These are phyloP conservation scores for Gossypioides kirkii DNA, from an alignment of 345 rosid genomes.

Conservation along the genomic window DNA sequence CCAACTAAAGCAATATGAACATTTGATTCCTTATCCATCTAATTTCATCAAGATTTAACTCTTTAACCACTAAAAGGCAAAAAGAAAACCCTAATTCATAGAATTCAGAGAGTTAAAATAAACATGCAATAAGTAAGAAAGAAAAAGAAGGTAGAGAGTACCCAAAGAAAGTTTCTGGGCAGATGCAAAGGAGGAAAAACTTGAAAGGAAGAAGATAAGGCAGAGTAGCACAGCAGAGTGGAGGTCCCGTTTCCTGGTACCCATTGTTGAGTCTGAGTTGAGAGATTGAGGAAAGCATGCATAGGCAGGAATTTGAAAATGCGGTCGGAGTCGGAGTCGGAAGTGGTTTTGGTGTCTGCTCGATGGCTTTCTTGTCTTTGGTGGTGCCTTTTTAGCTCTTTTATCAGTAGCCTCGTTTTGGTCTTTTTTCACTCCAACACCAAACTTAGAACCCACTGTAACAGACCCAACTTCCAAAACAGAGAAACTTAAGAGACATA, in stretches of 20 bases:
- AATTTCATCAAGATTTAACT: not conserved
- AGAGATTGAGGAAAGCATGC: not conserved
- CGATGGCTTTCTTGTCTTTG: conserved; percentile 52
- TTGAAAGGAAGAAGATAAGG: conserved; percentile 27
- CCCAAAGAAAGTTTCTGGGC: conserved; percentile 41
- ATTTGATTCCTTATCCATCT: not conserved
- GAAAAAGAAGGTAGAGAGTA: conserved; percentile 12
- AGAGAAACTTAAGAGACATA: not conserved
- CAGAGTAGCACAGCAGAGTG: conserved; percentile 25
- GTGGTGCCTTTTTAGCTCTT: conserved; percentile 52
- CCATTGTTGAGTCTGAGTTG: conserved; percentile 29
- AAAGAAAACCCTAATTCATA: conserved; percentile 34
- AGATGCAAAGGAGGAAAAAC: conserved; percentile 18
- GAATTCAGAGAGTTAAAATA: conserved; percentile 3
- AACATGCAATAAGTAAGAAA: not conserved
- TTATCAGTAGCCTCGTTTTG: conserved; percentile 65
- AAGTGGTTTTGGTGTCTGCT: conserved; percentile 28
- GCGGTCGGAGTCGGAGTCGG: conserved; percentile 6
- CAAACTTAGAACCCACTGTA: conserved; percentile 16
- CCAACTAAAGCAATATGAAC: not conserved
- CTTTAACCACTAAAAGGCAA: not conserved
- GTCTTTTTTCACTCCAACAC: conserved; percentile 34
- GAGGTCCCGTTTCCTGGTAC: conserved; percentile 19
- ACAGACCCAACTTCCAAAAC: not conserved
- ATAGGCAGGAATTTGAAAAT: no score